Conservation (phyloP, 2,329 filamentous ascomycete species). For the Penicillium fuscoglaucum region DNA sequence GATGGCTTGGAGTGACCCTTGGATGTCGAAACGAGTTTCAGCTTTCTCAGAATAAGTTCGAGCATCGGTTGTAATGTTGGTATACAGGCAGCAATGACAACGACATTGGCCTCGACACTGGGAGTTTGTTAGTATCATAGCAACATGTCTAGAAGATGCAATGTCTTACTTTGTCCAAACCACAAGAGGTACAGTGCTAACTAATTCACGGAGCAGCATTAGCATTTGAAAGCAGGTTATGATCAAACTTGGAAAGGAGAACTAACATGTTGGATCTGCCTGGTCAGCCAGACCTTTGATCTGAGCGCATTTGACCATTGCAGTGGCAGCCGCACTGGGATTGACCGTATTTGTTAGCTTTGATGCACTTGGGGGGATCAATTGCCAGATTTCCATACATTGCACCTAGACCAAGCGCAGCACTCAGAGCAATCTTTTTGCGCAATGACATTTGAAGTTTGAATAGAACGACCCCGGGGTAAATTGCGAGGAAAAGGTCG, state of each 20-base stretch:
- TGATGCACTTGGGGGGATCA: background rate
- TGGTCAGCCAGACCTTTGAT: constrained; percentile 29
- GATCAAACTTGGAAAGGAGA: background rate
- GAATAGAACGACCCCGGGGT: constrained; percentile 28
- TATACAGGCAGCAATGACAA: constrained; percentile 39
- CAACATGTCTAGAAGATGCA: background rate
- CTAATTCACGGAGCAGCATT: constrained; percentile 14
- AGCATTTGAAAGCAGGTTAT: background rate
- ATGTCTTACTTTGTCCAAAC: constrained; percentile 48
- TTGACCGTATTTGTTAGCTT: background rate
- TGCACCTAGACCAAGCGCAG: constrained; percentile 28
- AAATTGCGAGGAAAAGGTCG: constrained; percentile 32
- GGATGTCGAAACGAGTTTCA: constrained; percentile 1
- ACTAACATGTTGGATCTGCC: constrained; percentile 35
- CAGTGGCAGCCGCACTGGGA: constrained; percentile 31
- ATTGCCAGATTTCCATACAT: constrained; percentile 18
- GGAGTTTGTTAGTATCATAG: background rate
- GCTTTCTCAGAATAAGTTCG: constrained; percentile 25
- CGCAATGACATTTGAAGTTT: constrained; percentile 29
- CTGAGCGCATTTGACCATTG: constrained; percentile 34
- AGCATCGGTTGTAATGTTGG: constrained; percentile 36
- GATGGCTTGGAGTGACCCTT: background rate
- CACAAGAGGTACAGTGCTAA: constrained; percentile 43
- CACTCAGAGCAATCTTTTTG: constrained; percentile 29
- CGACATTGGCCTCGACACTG: constrained; percentile 34